phyloP scores from a whole-genome alignment of 352 stramenopile genomes.

The Pythium dissimile region DNA sequence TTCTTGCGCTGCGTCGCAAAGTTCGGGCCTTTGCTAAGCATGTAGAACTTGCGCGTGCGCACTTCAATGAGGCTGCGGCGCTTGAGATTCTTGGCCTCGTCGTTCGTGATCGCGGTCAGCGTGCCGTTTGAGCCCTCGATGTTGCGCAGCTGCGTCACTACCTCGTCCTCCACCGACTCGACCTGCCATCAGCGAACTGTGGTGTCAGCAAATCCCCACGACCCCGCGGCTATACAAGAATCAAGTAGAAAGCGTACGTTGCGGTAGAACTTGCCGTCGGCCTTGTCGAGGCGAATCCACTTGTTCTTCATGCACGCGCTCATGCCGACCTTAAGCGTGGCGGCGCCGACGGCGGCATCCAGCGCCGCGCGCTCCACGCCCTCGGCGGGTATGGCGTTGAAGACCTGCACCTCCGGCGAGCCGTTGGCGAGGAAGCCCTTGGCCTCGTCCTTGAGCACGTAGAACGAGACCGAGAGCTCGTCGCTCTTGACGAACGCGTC shows the following conservation, averaged over 20 bases:
- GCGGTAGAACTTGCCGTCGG: slow-evolving; percentile 83
- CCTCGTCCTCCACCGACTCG: slow-evolving; percentile 56
- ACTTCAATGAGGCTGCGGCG: slow-evolving; percentile 79
- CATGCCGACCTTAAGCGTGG: slow-evolving; percentile 94
- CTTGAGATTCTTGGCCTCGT: slow-evolving; percentile 80
- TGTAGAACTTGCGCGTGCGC: slow-evolving; percentile 93
- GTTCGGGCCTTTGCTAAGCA: slow-evolving; percentile 89
- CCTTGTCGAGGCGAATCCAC: slow-evolving; percentile 95
- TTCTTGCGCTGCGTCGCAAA: slow-evolving; percentile 95
- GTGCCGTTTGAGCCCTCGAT: slow-evolving; percentile 59
- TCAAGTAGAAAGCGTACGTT: slow-evolving; percentile 34
- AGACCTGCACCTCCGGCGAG: slow-evolving; percentile 82
- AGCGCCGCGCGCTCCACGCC: slow-evolving; percentile 77
- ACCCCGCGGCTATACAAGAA: no score
- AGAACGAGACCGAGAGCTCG: slow-evolving; percentile 87
- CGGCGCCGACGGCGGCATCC: slow-evolving; percentile 77
- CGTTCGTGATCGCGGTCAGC: slow-evolving; percentile 61
- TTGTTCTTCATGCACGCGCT: slow-evolving; percentile 98
- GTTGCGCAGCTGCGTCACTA: slow-evolving; percentile 84
- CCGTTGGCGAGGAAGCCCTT: slow-evolving; percentile 64
- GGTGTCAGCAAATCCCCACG: no score
- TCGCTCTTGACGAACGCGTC: slow-evolving; percentile 90
- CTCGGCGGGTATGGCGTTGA: slow-evolving; percentile 70
- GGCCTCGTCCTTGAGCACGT: slow-evolving; percentile 91
- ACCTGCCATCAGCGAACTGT: slow-evolving; percentile 26